These are phyloP conservation scores for Oryza longistaminata DNA, from an alignment of 176 grass and related monocot species.

Conservation along the genomic window DNA sequence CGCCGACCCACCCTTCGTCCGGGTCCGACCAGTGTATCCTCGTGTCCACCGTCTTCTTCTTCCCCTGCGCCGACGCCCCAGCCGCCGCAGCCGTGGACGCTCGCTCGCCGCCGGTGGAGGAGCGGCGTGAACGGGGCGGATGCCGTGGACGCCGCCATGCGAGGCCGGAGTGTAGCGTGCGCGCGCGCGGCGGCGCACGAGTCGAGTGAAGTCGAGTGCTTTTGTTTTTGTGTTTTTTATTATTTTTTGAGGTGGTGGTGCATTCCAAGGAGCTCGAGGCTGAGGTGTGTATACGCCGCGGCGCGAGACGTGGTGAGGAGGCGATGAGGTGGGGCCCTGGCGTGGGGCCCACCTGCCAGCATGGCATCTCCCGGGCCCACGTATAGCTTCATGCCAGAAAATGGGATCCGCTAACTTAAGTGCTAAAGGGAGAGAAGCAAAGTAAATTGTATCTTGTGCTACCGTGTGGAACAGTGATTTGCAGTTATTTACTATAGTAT, in stretches of 20 bases:
- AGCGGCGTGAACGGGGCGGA: conserved; percentile 44
- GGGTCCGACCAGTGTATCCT: conserved; percentile 89
- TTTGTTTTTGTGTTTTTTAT: no score
- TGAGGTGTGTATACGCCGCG: not conserved
- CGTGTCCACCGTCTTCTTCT: conserved; percentile 81
- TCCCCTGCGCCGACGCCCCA: conserved; percentile 24
- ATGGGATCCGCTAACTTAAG: no score
- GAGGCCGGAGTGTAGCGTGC: not conserved
- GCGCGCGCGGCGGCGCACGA: not conserved
- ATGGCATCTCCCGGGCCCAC: not conserved
- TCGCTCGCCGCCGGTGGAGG: conserved; percentile 10
- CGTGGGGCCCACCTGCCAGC: not conserved
- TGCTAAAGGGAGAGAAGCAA: no score
- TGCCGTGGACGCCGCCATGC: conserved; percentile 58
- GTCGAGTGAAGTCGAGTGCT: not conserved
- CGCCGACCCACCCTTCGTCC: conserved; percentile 87
- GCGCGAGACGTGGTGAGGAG: not conserved
- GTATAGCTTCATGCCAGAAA: not conserved
- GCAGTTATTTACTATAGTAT: no score
- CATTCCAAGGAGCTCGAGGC: not conserved
- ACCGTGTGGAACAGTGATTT: no score
- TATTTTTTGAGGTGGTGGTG: not conserved
- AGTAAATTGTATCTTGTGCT: no score
- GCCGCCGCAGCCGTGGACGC: not conserved
- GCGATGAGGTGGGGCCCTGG: conserved; percentile 7